These are phyloP conservation scores for Diplodia corticola DNA, from an alignment of 2,329 filamentous ascomycete species.

Conservation along the genomic window DNA sequence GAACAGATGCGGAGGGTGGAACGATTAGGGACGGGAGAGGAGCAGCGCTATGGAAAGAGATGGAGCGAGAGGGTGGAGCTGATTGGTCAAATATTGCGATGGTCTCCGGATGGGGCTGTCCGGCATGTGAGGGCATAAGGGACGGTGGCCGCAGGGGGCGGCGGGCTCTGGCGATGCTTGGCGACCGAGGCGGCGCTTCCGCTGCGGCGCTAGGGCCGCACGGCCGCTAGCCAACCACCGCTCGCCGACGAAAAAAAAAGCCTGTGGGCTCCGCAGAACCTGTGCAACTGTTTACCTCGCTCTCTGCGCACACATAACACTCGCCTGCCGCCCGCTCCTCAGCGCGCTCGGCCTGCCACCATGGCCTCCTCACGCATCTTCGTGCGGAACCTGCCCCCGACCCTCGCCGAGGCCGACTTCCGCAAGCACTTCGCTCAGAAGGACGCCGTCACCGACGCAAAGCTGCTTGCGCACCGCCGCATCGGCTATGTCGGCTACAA, in stretches of 20 bases:
- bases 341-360: not conserved
- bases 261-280: not conserved
- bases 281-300: conserved; percentile 20
- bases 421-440: conserved; percentile 83
- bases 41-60: conserved; percentile 15
- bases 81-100: conserved; percentile 19
- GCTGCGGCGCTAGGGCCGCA: not conserved
- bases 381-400: conserved; percentile 75
- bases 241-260: not conserved
- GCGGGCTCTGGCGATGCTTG: conserved; percentile 8
- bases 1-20: not conserved
- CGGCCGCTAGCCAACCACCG: not conserved
- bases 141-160: not conserved
- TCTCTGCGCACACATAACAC: conserved; percentile 12
- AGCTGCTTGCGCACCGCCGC: conserved; percentile 82
- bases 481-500: conserved; percentile 97
- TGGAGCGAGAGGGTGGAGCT: conserved; percentile 7
- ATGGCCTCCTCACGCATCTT: conserved; percentile 78
- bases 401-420: conserved; percentile 80
- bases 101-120: conserved; percentile 17
- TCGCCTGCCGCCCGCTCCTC: not conserved
- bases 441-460: conserved; percentile 81
- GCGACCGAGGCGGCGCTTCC: conserved; percentile 6
- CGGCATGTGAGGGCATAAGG: conserved; percentile 9
- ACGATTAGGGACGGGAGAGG: conserved; percentile 7